Percentiles rank a stretch among this genome's conserved stretches.
Conservation (phyloP, 2,329 filamentous ascomycete species). For the Penicillium sp. region DNA sequence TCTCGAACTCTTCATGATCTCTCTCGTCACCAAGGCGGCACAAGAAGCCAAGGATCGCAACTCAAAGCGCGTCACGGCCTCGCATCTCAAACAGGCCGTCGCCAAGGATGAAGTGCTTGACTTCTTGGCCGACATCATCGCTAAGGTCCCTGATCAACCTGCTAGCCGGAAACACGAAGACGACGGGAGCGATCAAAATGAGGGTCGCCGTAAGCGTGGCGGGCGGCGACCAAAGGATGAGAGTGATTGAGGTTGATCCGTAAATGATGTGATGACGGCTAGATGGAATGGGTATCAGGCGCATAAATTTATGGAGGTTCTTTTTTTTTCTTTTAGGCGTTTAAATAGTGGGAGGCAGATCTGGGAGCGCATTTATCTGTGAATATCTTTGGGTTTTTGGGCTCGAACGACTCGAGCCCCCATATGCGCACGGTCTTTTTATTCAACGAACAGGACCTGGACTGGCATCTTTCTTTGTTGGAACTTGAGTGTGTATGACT, state of each 20-base stretch:
- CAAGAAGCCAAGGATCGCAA: conserved; percentile 77
- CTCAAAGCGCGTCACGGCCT: conserved; percentile 84
- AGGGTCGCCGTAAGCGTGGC: conserved; percentile 49
- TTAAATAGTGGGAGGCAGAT: conserved; percentile 14
- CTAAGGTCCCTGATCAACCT: conserved; percentile 71
- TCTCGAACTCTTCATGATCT: conserved; percentile 96
- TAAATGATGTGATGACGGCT: conserved; percentile 23
- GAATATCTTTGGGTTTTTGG: conserved; percentile 22
- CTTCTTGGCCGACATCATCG: conserved; percentile 86
- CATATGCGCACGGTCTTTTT: not conserved
- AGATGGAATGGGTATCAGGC: conserved; percentile 24
- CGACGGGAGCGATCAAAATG: conserved; percentile 48
- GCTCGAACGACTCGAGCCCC: not conserved
- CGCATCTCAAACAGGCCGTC: conserved; percentile 89
- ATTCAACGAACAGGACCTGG: not conserved
- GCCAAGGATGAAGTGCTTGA: conserved; percentile 89
- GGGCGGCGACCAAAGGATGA: conserved; percentile 44
- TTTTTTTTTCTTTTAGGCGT: conserved; percentile 6
- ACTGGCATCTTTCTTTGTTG: not conserved
- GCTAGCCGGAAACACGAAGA: conserved; percentile 45
- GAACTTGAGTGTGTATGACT: not conserved
- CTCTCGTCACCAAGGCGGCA: conserved; percentile 84
- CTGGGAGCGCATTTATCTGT: conserved; percentile 29
- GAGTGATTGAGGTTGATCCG: conserved; percentile 29
- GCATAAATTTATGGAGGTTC: conserved; percentile 15